A percentile compares a stretch with the other conserved stretches of the same genome.
Conservation (phyloP, 768 basidiomycete species). For the Mycena galopus region DNA sequence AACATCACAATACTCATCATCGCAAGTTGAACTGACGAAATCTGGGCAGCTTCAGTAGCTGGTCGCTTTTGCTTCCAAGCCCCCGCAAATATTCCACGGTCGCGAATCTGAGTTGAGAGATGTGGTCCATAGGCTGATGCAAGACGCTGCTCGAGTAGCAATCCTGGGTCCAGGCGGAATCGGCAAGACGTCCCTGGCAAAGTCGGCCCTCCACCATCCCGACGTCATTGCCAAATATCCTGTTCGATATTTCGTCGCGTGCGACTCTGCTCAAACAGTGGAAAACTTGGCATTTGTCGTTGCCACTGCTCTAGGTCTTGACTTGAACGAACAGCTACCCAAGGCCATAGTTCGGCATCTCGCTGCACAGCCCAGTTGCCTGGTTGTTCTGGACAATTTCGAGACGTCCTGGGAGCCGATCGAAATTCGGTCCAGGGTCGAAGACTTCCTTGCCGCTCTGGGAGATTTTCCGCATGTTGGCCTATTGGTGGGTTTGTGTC, state of each 20-base stretch:
- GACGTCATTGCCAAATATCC: constrained; percentile 3
- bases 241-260: constrained; percentile 13
- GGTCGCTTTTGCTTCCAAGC: background rate
- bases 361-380: background rate
- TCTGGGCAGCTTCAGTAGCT: background rate
- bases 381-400: constrained; percentile 8
- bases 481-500: constrained; percentile 2
- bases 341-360: background rate
- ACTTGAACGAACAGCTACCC: background rate
- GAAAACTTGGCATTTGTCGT: constrained; percentile 2
- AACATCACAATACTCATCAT: background rate
- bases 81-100: constrained; percentile 20
- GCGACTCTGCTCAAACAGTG: constrained; percentile 1
- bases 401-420: constrained; percentile 12
- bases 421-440: background rate
- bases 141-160: background rate
- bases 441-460: constrained; percentile 7
- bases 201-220: background rate
- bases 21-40: background rate
- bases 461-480: background rate
- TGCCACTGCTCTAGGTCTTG: background rate
- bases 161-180: constrained; percentile 17
- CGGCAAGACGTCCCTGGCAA: constrained; percentile 7
- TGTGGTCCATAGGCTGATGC: background rate
- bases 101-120: constrained; percentile 8